Evolutionary conservation across 2,329 filamentous ascomycete species (phyloP).

Genomic region (Penicillium verrucosum): DNA sequence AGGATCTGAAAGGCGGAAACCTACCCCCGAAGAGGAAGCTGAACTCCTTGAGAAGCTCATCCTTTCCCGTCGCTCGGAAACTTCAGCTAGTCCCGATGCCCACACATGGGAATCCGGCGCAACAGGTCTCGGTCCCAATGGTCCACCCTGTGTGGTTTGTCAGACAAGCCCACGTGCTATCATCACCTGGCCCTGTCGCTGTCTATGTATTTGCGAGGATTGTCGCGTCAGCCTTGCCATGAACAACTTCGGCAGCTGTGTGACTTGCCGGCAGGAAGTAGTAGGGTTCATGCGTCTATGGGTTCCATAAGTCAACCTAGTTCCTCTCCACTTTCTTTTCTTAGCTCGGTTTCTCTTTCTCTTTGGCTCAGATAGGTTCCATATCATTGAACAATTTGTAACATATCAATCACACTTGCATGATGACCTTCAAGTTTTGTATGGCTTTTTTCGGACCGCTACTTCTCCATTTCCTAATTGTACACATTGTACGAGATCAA

Average conservation of each 20-base stretch:
- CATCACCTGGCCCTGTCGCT: conserved; percentile 95
- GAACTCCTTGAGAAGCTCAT: conserved; percentile 59
- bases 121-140: conserved; percentile 67
- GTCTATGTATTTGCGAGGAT: conserved; percentile 90
- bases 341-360: background rate
- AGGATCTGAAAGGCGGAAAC: conserved; percentile 27
- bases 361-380: background rate
- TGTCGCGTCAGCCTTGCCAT: conserved; percentile 89
- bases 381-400: conserved; percentile 15
- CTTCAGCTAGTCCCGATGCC: conserved; percentile 11
- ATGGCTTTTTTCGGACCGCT: background rate
- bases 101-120: conserved; percentile 67
- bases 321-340: background rate
- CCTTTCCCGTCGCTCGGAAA: conserved; percentile 49
- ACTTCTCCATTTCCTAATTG: background rate
- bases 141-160: conserved; percentile 89
- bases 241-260: conserved; percentile 96
- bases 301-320: conserved; percentile 58
- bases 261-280: conserved; percentile 87
- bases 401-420: conserved; percentile 17
- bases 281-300: conserved; percentile 87
- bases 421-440: background rate
- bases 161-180: conserved; percentile 82
- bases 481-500: background rate
- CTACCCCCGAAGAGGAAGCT: conserved; percentile 54